Percentiles rank a stretch among this genome's conserved stretches.
phyloP scores from a whole-genome alignment of 2,329 filamentous ascomycete genomes.

The Xylaria polymorpha region DNA sequence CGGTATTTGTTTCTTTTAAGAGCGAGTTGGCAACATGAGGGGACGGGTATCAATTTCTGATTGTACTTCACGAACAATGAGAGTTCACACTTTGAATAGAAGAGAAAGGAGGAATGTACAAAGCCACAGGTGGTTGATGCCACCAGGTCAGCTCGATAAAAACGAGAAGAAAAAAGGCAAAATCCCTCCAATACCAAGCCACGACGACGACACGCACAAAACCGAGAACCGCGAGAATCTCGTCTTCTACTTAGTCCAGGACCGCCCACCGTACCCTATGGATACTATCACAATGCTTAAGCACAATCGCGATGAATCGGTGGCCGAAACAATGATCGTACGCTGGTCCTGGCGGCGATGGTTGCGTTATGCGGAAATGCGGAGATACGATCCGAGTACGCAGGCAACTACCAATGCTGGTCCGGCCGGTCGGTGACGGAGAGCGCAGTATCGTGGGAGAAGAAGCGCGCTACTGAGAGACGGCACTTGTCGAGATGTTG shows the following conservation, averaged over 20 bases:
- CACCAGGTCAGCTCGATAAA: conserved; percentile 48
- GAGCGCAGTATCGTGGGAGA: conserved; percentile 5
- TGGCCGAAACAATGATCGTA: conserved; percentile 39
- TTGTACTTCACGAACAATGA: conserved; percentile 52
- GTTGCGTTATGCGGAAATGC: conserved; percentile 20
- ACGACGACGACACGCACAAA: conserved; percentile 40
- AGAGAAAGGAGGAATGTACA: conserved; percentile 51
- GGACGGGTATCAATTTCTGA: conserved; percentile 53
- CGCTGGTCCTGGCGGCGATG: conserved; percentile 24
- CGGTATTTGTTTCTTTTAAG: conserved; percentile 45
- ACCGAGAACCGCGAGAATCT: conserved; percentile 46
- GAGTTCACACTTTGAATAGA: conserved; percentile 45
- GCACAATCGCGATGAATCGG: conserved; percentile 40
- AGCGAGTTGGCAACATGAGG: conserved; percentile 50
- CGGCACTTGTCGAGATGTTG: not conserved
- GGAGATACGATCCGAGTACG: conserved; percentile 30
- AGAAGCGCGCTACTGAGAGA: not conserved
- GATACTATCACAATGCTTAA: conserved; percentile 42
- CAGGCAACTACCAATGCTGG: not conserved
- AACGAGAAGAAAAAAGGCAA: conserved; percentile 45
- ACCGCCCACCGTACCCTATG: conserved; percentile 47
- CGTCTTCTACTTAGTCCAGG: conserved; percentile 46
- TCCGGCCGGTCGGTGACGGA: conserved; percentile 6
- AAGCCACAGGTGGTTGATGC: conserved; percentile 49
- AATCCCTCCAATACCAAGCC: conserved; percentile 46